These are phyloP conservation scores for Xylogone sp. DNA, from an alignment of 2,329 filamentous ascomycete genomes.

Conservation along the genomic window DNA sequence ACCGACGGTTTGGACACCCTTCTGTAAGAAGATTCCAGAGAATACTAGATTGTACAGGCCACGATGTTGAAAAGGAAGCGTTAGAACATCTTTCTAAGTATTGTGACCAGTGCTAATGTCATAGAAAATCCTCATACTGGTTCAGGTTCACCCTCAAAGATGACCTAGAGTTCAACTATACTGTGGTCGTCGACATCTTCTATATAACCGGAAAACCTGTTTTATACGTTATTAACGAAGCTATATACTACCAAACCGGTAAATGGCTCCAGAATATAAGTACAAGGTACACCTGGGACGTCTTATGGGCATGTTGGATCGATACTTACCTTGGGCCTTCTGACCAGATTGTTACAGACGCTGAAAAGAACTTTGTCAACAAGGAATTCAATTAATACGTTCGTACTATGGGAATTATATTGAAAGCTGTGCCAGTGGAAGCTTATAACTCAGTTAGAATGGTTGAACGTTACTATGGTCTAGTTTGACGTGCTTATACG, in stretches of 20 bases:
- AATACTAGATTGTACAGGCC: background rate
- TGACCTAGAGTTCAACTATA: slow-evolving; percentile 5
- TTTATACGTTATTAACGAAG: slow-evolving; percentile 5
- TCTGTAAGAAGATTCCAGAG: background rate
- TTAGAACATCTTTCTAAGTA: slow-evolving; percentile 1
- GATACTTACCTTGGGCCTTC: no score
- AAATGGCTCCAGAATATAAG: slow-evolving; percentile 3
- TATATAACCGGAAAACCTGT: slow-evolving; percentile 4
- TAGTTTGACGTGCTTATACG: no score
- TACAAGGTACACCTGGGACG: slow-evolving; percentile 2
- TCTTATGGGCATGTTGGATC: slow-evolving; percentile 4
- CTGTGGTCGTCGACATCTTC: slow-evolving; percentile 3
- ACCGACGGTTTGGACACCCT: background rate
- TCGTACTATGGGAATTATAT: slow-evolving; percentile 1
- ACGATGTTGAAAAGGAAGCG: background rate
- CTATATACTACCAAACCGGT: slow-evolving; percentile 1
- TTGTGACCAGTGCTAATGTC: slow-evolving; percentile 3
- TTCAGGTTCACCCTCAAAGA: slow-evolving; percentile 6
- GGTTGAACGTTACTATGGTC: slow-evolving; percentile 8
- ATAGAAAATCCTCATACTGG: background rate
- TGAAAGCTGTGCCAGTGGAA: slow-evolving; percentile 5
- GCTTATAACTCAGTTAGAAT: slow-evolving; percentile 4
- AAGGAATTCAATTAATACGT: slow-evolving; percentile 5
- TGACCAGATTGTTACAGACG: slow-evolving; percentile 2
- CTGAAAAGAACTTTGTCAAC: slow-evolving; percentile 3